These are phyloP conservation scores for Raffaelea deltoideospora DNA, from an alignment of 2,329 filamentous ascomycete species.

Conservation along the genomic window DNA sequence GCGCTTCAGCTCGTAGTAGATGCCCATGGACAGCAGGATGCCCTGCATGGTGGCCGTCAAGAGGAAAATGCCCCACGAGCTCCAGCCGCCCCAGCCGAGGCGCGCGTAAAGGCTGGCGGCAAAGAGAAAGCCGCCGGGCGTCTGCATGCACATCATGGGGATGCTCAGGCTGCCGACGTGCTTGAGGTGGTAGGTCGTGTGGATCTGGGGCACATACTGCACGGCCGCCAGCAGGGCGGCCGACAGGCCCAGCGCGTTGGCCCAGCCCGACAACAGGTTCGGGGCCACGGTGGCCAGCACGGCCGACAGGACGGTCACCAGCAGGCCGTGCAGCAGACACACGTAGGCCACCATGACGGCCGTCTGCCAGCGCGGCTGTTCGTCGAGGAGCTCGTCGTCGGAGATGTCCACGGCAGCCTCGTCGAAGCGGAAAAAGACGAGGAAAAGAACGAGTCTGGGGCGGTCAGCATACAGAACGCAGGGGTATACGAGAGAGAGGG, in stretches of 20 bases:
- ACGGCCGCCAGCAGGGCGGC: slow-evolving; percentile 65
- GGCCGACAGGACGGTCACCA: slow-evolving; percentile 52
- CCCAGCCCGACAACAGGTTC: slow-evolving; percentile 57
- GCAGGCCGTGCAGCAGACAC: slow-evolving; percentile 62
- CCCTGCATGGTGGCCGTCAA: slow-evolving; percentile 80
- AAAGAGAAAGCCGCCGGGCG: slow-evolving; percentile 81
- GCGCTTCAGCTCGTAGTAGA: slow-evolving; percentile 52
- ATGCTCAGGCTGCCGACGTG: slow-evolving; percentile 86
- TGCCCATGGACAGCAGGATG: slow-evolving; percentile 60
- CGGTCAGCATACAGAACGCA: no score
- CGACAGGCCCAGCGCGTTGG: slow-evolving; percentile 69
- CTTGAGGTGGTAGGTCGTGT: slow-evolving; percentile 72
- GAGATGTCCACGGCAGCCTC: slow-evolving; percentile 31
- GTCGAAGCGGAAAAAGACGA: slow-evolving; percentile 75
- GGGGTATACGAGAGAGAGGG: no score
- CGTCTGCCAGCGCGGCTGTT: slow-evolving; percentile 57
- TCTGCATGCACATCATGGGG: slow-evolving; percentile 97
- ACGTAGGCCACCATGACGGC: slow-evolving; percentile 59
- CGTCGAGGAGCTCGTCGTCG: slow-evolving; percentile 28
- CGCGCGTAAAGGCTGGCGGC: slow-evolving; percentile 69
- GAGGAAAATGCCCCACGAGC: slow-evolving; percentile 84
- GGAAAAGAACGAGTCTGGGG: slow-evolving; percentile 83
- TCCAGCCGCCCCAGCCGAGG: slow-evolving; percentile 76
- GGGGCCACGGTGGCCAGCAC: slow-evolving; percentile 51
- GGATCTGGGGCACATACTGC: slow-evolving; percentile 93